Percentiles rank a stretch among this genome's conserved stretches.
These are phyloP conservation scores for Malbranchea zuffiana DNA, from an alignment of 2,329 filamentous ascomycete genomes.

Conservation along the genomic window DNA sequence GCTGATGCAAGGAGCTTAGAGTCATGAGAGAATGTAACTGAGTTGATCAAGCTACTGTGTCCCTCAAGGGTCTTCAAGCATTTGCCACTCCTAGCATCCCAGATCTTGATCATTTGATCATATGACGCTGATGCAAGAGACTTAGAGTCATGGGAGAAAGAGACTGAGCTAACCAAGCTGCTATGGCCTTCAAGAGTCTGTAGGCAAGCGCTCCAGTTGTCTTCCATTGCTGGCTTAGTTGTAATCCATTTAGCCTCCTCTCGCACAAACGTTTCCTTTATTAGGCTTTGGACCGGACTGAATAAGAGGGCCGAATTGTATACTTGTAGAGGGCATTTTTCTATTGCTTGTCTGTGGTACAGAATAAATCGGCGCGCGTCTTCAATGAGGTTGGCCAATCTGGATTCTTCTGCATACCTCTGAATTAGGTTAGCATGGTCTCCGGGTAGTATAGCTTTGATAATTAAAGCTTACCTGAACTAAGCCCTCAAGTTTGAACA, in stretches of 20 bases:
- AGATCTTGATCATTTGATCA: neutral
- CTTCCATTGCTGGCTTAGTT: slow-evolving; percentile 1
- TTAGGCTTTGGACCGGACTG: neutral
- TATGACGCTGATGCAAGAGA: neutral
- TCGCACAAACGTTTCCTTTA: no score
- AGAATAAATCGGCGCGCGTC: neutral
- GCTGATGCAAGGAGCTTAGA: slow-evolving; percentile 1
- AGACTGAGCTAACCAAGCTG: neutral
- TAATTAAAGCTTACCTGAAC: neutral
- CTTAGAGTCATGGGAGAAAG: neutral
- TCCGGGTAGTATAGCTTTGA: neutral
- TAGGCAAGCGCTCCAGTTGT: slow-evolving; percentile 4
- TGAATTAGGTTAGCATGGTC: neutral
- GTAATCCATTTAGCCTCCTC: slow-evolving; percentile 5
- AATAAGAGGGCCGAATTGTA: neutral
- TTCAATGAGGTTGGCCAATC: neutral
- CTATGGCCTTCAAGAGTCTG: neutral
- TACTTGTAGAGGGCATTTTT: neutral
- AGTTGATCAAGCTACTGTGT: neutral
- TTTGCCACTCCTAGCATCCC: no score
- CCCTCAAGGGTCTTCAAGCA: slow-evolving; percentile 2
- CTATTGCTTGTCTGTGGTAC: neutral
- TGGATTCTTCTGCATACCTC: neutral
- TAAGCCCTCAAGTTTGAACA: slow-evolving; percentile 1
- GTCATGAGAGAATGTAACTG: neutral